A percentile compares a stretch with the other conserved stretches of the same genome.
These are phyloP conservation scores for Bipolaris sorokiniana DNA, from an alignment of 2,329 filamentous ascomycete genomes.

Conservation along the genomic window DNA sequence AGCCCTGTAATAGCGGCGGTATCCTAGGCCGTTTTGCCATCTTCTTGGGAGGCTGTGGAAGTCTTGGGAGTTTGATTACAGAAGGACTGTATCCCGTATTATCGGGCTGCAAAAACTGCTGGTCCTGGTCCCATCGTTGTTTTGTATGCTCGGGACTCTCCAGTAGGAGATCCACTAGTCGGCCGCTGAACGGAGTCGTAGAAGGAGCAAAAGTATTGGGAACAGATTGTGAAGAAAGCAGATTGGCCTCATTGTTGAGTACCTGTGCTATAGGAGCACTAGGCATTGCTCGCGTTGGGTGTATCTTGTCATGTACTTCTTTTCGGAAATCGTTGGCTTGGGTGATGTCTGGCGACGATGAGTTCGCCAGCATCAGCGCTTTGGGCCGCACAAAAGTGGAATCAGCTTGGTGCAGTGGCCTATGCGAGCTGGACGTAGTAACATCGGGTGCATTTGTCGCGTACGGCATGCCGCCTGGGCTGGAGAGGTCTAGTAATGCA, in stretches of 20 bases:
- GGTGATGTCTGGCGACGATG: conserved; percentile 5
- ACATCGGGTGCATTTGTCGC: conserved; percentile 1
- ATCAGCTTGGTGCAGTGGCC: conserved; percentile 5
- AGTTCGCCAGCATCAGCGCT: conserved; percentile 12
- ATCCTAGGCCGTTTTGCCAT: conserved; percentile 47
- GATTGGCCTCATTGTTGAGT: conserved; percentile 35
- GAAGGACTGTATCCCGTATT: conserved; percentile 25
- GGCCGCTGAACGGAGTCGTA: conserved; percentile 35
- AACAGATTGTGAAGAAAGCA: conserved; percentile 19
- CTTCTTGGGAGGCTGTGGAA: conserved; percentile 43
- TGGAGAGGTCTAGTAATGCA: conserved; percentile 13
- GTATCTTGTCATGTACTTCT: conserved; percentile 6
- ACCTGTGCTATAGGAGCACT: conserved; percentile 46
- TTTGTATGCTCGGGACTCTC: conserved; percentile 26
- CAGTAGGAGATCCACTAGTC: conserved; percentile 37
- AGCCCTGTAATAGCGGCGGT: conserved; percentile 61
- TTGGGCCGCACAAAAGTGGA: conserved; percentile 11
- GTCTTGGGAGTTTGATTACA: conserved; percentile 49
- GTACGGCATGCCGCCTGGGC: conserved; percentile 4
- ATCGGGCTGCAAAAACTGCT: conserved; percentile 19
- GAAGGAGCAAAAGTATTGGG: conserved; percentile 18
- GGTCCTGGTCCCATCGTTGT: conserved; percentile 31
- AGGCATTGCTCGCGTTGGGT: conserved; percentile 21
- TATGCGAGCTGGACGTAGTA: conserved; percentile 4
- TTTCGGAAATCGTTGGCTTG: conserved; percentile 9